Evolutionary conservation across 2,329 filamentous ascomycete genomes (phyloP).

Genomic region (Clarireedia hainanense): DNA sequence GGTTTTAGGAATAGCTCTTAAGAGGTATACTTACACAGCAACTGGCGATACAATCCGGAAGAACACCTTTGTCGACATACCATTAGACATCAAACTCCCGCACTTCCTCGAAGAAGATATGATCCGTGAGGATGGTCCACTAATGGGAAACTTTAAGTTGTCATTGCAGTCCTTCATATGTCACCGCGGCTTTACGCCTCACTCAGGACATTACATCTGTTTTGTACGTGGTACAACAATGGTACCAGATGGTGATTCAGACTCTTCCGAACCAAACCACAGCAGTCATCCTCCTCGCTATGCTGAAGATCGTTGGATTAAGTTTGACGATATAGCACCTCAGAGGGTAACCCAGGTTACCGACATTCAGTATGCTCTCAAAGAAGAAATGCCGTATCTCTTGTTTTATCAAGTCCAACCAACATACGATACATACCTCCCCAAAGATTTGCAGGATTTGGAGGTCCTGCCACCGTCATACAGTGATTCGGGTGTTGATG

Average conservation of each 20-base stretch:
- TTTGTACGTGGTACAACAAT: slow-evolving; percentile 69
- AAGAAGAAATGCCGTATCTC: slow-evolving; percentile 85
- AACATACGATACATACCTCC: slow-evolving; percentile 51
- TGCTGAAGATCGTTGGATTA: slow-evolving; percentile 73
- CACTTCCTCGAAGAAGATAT: slow-evolving; percentile 82
- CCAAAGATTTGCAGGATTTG: slow-evolving; percentile 29
- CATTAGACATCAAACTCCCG: slow-evolving; percentile 72
- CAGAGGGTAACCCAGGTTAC: slow-evolving; percentile 64
- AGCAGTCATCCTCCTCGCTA: slow-evolving; percentile 52
- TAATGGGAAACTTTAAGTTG: slow-evolving; percentile 88
- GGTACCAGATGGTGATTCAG: slow-evolving; percentile 50
- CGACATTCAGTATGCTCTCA: slow-evolving; percentile 67
- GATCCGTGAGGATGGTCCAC: slow-evolving; percentile 49
- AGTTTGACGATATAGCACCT: slow-evolving; percentile 77
- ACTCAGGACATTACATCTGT: slow-evolving; percentile 87
- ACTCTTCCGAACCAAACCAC: slow-evolving; percentile 39
- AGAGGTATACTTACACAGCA: slow-evolving; percentile 73
- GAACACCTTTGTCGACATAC: slow-evolving; percentile 85
- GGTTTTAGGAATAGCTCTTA: slow-evolving; percentile 86
- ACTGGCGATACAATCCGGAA: slow-evolving; percentile 63
- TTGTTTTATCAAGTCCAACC: slow-evolving; percentile 93
- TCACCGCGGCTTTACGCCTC: slow-evolving; percentile 76
- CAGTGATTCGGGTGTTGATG: slow-evolving; percentile 33
- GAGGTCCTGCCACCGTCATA: slow-evolving; percentile 47
- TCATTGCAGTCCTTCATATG: slow-evolving; percentile 88